A percentile compares a stretch with the other conserved stretches of the same genome.
Evolutionary conservation across 371 early-diverging fungal genomes (phyloP).

Genomic region (Syncephalastrum racemosum): DNA sequence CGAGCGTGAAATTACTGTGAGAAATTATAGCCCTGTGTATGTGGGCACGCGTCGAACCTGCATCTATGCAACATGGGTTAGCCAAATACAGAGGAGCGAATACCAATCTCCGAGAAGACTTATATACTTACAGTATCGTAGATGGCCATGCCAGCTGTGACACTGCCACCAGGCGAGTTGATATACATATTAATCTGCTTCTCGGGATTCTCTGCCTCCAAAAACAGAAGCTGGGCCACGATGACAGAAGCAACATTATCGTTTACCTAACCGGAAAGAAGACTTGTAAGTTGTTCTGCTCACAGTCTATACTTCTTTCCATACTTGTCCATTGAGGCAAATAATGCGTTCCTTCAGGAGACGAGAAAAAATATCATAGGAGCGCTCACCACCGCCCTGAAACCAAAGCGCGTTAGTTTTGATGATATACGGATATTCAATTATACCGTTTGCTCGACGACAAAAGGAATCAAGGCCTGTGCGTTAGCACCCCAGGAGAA

Average conservation of each 20-base stretch:
- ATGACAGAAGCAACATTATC: conserved; percentile 83
- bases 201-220: conserved; percentile 93
- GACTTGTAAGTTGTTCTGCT: background rate
- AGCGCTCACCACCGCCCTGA: conserved; percentile 76
- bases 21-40: background rate
- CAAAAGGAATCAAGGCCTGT: conserved; percentile 68
- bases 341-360: conserved; percentile 95
- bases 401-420: background rate
- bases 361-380: conserved; percentile 96
- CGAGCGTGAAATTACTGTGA: background rate
- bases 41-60: no score
- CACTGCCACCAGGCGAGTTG: conserved; percentile 95
- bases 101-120: background rate
- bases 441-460: conserved; percentile 72
- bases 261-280: conserved; percentile 56
- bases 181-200: conserved; percentile 94
- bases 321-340: conserved; percentile 87
- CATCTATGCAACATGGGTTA: no score
- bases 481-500: conserved; percentile 12
- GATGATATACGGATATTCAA: background rate
- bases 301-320: background rate
- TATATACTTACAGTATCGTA: conserved; percentile 76
- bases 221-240: conserved; percentile 93
- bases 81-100: no score
- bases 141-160: conserved; percentile 94